Evolutionary conservation across 2,329 filamentous ascomycete species (phyloP).

Genomic region (Aspergillus tanneri): DNA sequence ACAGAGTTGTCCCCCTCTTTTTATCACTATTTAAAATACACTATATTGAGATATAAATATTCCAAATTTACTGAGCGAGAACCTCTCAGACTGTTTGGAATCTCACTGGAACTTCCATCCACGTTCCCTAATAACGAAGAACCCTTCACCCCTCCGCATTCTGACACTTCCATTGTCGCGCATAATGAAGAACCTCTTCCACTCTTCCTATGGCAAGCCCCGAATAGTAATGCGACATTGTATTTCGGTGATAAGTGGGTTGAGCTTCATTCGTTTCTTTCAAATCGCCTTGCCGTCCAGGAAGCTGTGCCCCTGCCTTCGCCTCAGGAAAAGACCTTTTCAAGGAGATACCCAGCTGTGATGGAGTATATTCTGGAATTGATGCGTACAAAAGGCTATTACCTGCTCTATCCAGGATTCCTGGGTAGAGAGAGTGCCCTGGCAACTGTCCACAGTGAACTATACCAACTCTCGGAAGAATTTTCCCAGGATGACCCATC

Average conservation of each 20-base stretch:
- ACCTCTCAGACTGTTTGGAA: slow-evolving; percentile 64
- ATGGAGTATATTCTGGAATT: slow-evolving; percentile 76
- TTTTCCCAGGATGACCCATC: slow-evolving; percentile 29
- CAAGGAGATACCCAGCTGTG: slow-evolving; percentile 70
- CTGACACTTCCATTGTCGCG: slow-evolving; percentile 1
- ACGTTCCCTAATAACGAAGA: slow-evolving; percentile 56
- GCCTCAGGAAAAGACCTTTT: slow-evolving; percentile 56
- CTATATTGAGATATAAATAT: slow-evolving; percentile 73
- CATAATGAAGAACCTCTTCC: slow-evolving; percentile 39
- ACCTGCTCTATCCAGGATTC: slow-evolving; percentile 72
- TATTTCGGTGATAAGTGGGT: slow-evolving; percentile 84
- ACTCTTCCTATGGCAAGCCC: slow-evolving; percentile 81
- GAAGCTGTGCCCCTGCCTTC: slow-evolving; percentile 23
- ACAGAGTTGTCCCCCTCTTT: slow-evolving; percentile 77
- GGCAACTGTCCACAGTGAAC: slow-evolving; percentile 73
- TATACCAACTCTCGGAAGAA: slow-evolving; percentile 71
- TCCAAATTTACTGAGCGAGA: slow-evolving; percentile 52
- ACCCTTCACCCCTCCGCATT: slow-evolving; percentile 52
- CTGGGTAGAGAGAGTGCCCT: slow-evolving; percentile 51
- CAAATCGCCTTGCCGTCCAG: slow-evolving; percentile 54
- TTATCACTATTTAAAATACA: slow-evolving; percentile 81
- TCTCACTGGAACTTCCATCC: slow-evolving; percentile 74
- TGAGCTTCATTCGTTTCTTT: slow-evolving; percentile 78
- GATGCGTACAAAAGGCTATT: slow-evolving; percentile 73
- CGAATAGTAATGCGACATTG: slow-evolving; percentile 76